Base-by-base conservation (phyloP, 768 basidiomycete species). In the Psilocybe tampanensis region DNA sequence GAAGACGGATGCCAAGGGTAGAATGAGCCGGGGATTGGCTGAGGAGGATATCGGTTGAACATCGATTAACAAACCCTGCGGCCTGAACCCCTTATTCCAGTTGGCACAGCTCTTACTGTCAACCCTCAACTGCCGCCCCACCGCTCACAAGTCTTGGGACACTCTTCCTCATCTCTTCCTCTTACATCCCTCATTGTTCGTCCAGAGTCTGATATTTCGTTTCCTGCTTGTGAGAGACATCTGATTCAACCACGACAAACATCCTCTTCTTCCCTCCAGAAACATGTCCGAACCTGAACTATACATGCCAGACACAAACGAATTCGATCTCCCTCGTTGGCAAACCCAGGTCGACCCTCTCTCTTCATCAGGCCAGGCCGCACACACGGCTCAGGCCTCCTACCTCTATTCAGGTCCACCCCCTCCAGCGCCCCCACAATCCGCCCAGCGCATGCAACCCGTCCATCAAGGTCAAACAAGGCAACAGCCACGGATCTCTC, bases 291-390 rank as follows among this genome's bases (percentile, higher is more conserved):
- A 89, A 82, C 81, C 86, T 70, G 86, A 89, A 76, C 80, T 86
- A 58, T 88, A 86, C 83, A 89, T 90, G 79, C 78, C 80, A 75
- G 84, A 83, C 77, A 73, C 85, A 67, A 89, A 90, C 86, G 89
- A 91, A 78, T 92, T 90, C 75, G 89, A 90, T 75, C 65, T 98
- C 83, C 80, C 86, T 80, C 64, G 83, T 84, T 84, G 82, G 88
- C 86, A 74, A 78, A 61, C 86, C 79, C 71, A 79, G 85, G 64
- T 78, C 73, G 68, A 94, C 85, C 60, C 79, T 81, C 56, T 78
- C 70, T 60, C 74, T 66, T 64, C 82, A 79, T 60, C 74, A 34
- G 64, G 72, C 52, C 63, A 72, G 64, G 55, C 86, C 21, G 81
- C 85, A 0, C 86, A 87, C 73, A 76, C 85, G 11, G 84, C 74